Base-by-base conservation (phyloP, 1,139 yeast genomes). In the Hansenula sp. region DNA sequence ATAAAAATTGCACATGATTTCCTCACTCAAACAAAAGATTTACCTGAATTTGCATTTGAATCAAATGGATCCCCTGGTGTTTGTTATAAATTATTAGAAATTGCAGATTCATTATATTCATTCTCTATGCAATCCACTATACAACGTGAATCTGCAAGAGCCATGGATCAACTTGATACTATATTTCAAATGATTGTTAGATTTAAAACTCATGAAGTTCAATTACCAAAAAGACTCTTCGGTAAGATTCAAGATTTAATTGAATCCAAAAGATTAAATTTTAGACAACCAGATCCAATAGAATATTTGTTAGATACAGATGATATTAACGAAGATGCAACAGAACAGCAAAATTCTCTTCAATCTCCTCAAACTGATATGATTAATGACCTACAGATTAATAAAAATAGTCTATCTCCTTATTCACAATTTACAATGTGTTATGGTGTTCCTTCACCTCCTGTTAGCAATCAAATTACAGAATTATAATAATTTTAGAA, bases 1-100 rank as follows among this genome's bases (percentile, higher is more conserved):
- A 32, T 52, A 27, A 45, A 45, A 29, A 51, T 52, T 26, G 48
- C 54, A 9, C 42, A 34, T 14, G 54, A 50, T 9, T 50, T 52
- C 35, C 28, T 52, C 14, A 28, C 24, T 3, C 30, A 44, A 13
- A 48, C 51, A 11, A 27, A 34, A 14, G 48, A 50, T 5, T 32
- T 48, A 3, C 50, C 55, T 14, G 53, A 43, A 20, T 50, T 45
- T 32, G 56, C 55, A 2, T 51, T 50, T 34, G 51, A 48, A 37
- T 46, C 51, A 2, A 52, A 52, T 36, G 56, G 56, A 5, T n/a
- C 37, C 3, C 56, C 55, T 7, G 55, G 53, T 34, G 55, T 48
- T 6, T 44, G 50, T 6, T 41, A 42, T 29, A 52, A 52, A 31
- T 19, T 52, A 12, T 28, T 51, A 19, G 53, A 51, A 32, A 47